A percentile compares a stretch with the other conserved stretches of the same genome.
phyloP scores from a whole-genome alignment of 2,329 filamentous ascomycete genomes.

The Diaporthe vaccinii region DNA sequence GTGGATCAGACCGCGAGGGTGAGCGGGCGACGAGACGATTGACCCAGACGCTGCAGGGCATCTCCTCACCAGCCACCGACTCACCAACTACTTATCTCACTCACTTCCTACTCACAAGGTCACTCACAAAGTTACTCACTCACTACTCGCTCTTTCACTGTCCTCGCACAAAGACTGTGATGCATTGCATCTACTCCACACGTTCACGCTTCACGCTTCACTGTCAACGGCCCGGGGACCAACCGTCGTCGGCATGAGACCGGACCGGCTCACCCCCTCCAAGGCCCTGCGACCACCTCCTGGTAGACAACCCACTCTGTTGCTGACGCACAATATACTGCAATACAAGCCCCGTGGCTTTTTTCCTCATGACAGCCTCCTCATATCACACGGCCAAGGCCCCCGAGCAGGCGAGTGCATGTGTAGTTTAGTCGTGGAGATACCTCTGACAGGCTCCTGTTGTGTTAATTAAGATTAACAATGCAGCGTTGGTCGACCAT shows the following conservation, averaged over 20 bases:
- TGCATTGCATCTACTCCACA: background rate
- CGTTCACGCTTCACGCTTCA: background rate
- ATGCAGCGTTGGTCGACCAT: background rate
- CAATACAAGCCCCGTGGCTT: too few species aligned
- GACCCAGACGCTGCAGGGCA: background rate
- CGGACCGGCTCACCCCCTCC: background rate
- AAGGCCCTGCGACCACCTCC: background rate
- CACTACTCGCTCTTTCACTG: too few species aligned
- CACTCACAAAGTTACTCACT: too few species aligned
- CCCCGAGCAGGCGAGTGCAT: background rate
- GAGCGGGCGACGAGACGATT: background rate
- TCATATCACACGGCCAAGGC: background rate
- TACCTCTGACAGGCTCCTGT: conserved; percentile 5
- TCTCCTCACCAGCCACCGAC: background rate
- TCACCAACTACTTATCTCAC: background rate
- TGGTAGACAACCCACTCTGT: background rate
- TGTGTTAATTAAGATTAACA: conserved; percentile 23
- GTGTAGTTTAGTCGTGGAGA: background rate
- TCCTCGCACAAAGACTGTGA: too few species aligned
- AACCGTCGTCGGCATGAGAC: too few species aligned
- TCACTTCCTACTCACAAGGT: background rate
- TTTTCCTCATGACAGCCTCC: too few species aligned
- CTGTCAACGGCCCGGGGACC: background rate
- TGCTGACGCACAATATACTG: background rate
- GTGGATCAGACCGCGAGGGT: background rate